These are phyloP conservation scores for Cercospora zeae-maydis DNA, from an alignment of 2,329 filamentous ascomycete genomes.

Conservation along the genomic window DNA sequence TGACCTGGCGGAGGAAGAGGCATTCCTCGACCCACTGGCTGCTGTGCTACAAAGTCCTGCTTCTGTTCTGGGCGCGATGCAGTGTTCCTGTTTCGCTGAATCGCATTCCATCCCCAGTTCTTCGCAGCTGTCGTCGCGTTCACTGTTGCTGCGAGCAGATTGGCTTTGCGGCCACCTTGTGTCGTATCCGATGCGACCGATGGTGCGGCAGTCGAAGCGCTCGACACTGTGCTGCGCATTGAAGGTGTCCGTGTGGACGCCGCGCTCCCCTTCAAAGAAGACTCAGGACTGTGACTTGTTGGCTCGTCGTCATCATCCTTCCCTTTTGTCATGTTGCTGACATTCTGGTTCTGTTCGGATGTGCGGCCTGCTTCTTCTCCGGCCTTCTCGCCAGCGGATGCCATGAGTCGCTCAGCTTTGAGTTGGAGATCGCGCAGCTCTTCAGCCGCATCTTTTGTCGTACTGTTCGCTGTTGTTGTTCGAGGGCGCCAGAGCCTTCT, in stretches of 20 bases:
- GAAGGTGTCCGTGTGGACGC: slow-evolving; percentile 10
- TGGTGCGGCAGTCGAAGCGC: slow-evolving; percentile 12
- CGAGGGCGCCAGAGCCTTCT: slow-evolving; percentile 23
- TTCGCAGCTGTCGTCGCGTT: slow-evolving; percentile 35
- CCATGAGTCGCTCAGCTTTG: slow-evolving; percentile 15
- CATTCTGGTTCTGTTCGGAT: neutral
- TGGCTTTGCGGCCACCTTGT: slow-evolving; percentile 25
- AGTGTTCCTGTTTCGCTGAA: slow-evolving; percentile 23
- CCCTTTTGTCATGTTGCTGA: neutral
- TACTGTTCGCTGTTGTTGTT: slow-evolving; percentile 3
- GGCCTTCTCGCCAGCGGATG: neutral
- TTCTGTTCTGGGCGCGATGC: slow-evolving; percentile 21
- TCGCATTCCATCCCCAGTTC: slow-evolving; percentile 34
- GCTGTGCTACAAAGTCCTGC: slow-evolving; percentile 6
- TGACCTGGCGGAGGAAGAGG: slow-evolving; percentile 77
- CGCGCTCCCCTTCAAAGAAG: neutral
- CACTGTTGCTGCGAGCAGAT: slow-evolving; percentile 32
- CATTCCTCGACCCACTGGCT: slow-evolving; percentile 78
- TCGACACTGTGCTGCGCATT: slow-evolving; percentile 19
- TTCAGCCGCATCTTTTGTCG: slow-evolving; percentile 32
- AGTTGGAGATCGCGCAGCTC: slow-evolving; percentile 31
- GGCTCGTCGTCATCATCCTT: neutral
- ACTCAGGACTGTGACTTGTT: neutral
- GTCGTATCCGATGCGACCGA: slow-evolving; percentile 11
- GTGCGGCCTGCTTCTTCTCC: neutral